phyloP scores from a whole-genome alignment of 805 yeast genomes.

The Teunomyces funiuensis region DNA sequence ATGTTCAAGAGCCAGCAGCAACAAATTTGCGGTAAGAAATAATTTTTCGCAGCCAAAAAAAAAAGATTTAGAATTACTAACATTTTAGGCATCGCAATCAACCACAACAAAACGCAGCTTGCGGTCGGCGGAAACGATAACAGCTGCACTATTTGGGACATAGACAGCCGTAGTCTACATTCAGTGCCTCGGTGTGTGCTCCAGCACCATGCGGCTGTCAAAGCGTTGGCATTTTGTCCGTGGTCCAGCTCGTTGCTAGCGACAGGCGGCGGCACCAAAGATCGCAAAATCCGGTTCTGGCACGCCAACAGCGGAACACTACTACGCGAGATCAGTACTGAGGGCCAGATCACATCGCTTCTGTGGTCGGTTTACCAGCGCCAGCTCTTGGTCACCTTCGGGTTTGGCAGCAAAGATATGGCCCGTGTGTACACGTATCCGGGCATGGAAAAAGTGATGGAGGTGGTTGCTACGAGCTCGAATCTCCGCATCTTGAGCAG shows the following conservation, averaged over 20 bases:
- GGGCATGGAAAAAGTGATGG: constrained; percentile 44
- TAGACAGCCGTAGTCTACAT: constrained; percentile 34
- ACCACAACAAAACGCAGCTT: constrained; percentile 50
- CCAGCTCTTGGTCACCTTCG: constrained; percentile 78
- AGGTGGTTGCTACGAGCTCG: constrained; percentile 47
- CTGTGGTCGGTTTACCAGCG: constrained; percentile 67
- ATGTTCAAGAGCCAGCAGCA: constrained; percentile 31
- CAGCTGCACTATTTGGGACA: constrained; percentile 75
- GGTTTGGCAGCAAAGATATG: constrained; percentile 64
- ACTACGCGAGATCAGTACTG: constrained; percentile 53
- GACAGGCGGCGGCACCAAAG: constrained; percentile 89
- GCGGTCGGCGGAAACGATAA: constrained; percentile 89
- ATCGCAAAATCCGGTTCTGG: constrained; percentile 82
- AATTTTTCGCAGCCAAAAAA: background rate
- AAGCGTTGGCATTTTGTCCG: constrained; percentile 88
- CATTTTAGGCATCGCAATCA: constrained; percentile 56
- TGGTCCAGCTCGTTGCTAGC: constrained; percentile 81
- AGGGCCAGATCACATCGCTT: constrained; percentile 76
- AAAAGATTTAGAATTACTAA: constrained; percentile 15
- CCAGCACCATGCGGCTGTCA: constrained; percentile 82
- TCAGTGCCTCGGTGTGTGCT: constrained; percentile 48
- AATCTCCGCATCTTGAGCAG: constrained; percentile 66
- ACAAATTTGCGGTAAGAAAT: constrained; percentile 37
- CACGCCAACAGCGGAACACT: constrained; percentile 78
- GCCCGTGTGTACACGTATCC: constrained; percentile 71